Conservation (phyloP, 148 eudicot species). For the Vaccinium vitisidaea region DNA sequence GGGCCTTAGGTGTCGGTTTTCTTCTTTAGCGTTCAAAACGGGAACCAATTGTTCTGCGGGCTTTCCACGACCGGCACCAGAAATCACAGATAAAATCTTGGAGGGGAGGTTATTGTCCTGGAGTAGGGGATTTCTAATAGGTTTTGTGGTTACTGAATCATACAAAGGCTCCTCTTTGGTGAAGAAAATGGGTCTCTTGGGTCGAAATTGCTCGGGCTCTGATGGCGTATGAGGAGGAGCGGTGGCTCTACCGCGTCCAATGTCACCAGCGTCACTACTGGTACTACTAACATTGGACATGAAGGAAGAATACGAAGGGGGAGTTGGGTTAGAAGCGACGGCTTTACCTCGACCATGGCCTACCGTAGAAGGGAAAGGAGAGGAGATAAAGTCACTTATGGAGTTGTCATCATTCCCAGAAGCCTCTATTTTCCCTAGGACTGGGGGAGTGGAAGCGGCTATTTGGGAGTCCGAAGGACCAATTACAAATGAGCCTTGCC, state of each 20-base stretch:
- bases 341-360: conserved; percentile 63
- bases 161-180: conserved; percentile 25
- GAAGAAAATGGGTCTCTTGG: conserved; percentile 39
- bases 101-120: conserved; percentile 33
- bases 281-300: conserved; percentile 7
- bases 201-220: conserved; percentile 20
- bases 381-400: neutral
- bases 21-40: conserved; percentile 29
- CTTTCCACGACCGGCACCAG: conserved; percentile 62
- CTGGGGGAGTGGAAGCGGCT: conserved; percentile 16
- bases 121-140: conserved; percentile 14
- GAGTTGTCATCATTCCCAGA: neutral
- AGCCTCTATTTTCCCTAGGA: conserved; percentile 16
- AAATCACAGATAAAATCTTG: conserved; percentile 27
- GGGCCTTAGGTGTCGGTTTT: conserved; percentile 55
- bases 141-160: conserved; percentile 12
- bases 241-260: conserved; percentile 44
- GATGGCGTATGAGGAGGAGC: conserved; percentile 14
- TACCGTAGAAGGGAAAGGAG: conserved; percentile 30
- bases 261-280: conserved; percentile 14
- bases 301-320: conserved; percentile 39
- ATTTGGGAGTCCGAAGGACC: conserved; percentile 24
- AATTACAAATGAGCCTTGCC: too few relatives aligned
- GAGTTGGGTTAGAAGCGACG: conserved; percentile 31
- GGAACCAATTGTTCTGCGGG: conserved; percentile 12